Conservation (phyloP, 2,329 filamentous ascomycete genomes). For the Thielaviopsis musarum region DNA sequence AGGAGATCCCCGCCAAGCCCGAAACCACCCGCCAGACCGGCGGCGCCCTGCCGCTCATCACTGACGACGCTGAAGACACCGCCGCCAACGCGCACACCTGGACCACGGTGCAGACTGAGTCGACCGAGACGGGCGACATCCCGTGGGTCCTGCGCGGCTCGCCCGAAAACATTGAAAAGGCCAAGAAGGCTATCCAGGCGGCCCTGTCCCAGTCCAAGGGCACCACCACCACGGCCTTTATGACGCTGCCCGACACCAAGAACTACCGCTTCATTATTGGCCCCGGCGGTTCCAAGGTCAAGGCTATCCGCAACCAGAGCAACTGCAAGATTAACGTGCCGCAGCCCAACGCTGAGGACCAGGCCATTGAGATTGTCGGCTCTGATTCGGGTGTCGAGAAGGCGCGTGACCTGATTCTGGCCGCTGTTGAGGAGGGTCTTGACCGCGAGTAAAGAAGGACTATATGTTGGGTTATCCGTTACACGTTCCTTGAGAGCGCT, state of each 20-base stretch:
- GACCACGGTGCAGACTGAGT: constrained; percentile 53
- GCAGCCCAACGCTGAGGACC: constrained; percentile 53
- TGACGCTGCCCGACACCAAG: constrained; percentile 75
- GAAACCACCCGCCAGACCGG: constrained; percentile 39
- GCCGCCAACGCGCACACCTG: constrained; percentile 59
- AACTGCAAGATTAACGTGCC: constrained; percentile 91
- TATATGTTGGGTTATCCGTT: background rate
- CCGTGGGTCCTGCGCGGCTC: constrained; percentile 80
- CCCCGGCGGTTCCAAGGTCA: constrained; percentile 77
- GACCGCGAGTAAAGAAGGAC: constrained; percentile 14
- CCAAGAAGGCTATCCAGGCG: constrained; percentile 54
- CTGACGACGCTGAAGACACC: constrained; percentile 54
- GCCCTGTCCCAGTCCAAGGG: constrained; percentile 57
- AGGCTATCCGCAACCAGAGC: constrained; percentile 79
- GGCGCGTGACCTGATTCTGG: constrained; percentile 76
- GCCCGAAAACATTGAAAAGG: constrained; percentile 65
- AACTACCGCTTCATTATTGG: constrained; percentile 87
- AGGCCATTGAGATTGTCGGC: constrained; percentile 84
- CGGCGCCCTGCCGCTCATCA: constrained; percentile 70
- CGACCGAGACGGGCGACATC: constrained; percentile 52
- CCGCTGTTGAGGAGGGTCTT: constrained; percentile 53
- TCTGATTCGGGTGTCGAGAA: constrained; percentile 64
- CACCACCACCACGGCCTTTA: constrained; percentile 62
- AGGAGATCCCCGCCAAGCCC: constrained; percentile 56
- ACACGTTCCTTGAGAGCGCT: background rate